Evolutionary conservation across 2,329 filamentous ascomycete genomes (phyloP), one percentile per base, ranked within the genome.

Genomic region (Coniochaeta prunicola): DNA sequence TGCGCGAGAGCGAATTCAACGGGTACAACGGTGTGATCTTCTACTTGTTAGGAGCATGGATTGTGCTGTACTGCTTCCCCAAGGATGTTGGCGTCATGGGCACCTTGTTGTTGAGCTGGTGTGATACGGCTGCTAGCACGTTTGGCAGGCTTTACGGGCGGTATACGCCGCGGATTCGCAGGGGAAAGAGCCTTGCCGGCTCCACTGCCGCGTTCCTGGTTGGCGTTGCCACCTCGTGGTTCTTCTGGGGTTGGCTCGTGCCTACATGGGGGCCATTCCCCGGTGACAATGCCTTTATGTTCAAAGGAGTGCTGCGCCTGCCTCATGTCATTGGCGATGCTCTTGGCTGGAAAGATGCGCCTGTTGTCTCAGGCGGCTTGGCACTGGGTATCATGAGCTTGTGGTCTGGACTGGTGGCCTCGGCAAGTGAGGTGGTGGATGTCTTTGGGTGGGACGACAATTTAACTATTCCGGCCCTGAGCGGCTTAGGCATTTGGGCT

Each of bases 1-100:
- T 99, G 94, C 90, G 94, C 58, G 94, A 99, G 77, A 94, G 89
- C 64, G 94, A 99, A 75, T 96, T 93, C 65, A 82, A 87, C 54
- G 91, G 92, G 57, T 99, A 91, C 81, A 99, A 99, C 71, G 94
- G 94, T 57, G 93, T 97, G 65, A 96, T 99, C 64, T 97, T 90
- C 79, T 99, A 97, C 74, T 84, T 99, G 10, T 83, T 97, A 8
- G 94, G 94, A 59, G 88, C 92, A 30, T 97, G 92, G 86, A 81
- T 87, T 33, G 91, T 93, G 17, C 83, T 97, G 64, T 85, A 85
- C 65, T 91, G 91, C 71, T 91, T 96, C 72, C 91, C 92, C 63
- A 99, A 97, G 76, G 94, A 99, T 67, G 83, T 99, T 26, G 92
- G 88, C 8, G 88, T 96, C 55, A 88, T 97, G 79, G 87, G 89